A percentile compares a stretch with the other conserved stretches of the same genome.
Conservation (phyloP, 306 rosid genomes). For the Cyamopsis tetragonoloba region DNA sequence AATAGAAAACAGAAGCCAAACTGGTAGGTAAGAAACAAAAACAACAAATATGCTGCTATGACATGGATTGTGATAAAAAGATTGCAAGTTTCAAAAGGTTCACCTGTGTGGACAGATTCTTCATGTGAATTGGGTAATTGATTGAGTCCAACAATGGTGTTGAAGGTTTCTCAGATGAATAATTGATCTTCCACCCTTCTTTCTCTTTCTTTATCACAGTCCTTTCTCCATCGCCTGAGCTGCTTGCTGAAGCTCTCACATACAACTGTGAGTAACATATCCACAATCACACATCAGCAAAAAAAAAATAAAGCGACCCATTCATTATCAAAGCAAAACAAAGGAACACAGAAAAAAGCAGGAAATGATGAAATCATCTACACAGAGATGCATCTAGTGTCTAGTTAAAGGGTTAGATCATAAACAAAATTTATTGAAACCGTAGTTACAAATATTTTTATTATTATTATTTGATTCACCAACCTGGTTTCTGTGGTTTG, state of each 20-base stretch:
- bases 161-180: conserved; percentile 49
- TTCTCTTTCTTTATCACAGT: conserved; percentile 43
- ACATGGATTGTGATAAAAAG: background rate
- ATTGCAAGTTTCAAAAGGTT: background rate
- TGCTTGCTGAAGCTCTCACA: conserved; percentile 49
- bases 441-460: background rate
- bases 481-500: conserved; percentile 55
- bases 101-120: conserved; percentile 68
- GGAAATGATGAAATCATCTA: background rate
- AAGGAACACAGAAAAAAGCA: background rate
- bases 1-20: too few relatives aligned
- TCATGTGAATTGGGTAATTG: conserved; percentile 78
- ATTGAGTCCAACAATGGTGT: conserved; percentile 85
- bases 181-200: conserved; percentile 58
- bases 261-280: conserved; percentile 40
- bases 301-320: background rate
- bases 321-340: background rate
- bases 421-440: background rate
- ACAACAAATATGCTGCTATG: background rate
- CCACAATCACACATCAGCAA: background rate
- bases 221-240: conserved; percentile 35
- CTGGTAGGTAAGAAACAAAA: too few relatives aligned
- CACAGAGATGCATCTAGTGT: background rate
- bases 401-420: conserved; percentile 10
- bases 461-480: background rate